Evolutionary conservation across 768 basidiomycete genomes (phyloP).

Genomic region (Amanita inopinata): DNA sequence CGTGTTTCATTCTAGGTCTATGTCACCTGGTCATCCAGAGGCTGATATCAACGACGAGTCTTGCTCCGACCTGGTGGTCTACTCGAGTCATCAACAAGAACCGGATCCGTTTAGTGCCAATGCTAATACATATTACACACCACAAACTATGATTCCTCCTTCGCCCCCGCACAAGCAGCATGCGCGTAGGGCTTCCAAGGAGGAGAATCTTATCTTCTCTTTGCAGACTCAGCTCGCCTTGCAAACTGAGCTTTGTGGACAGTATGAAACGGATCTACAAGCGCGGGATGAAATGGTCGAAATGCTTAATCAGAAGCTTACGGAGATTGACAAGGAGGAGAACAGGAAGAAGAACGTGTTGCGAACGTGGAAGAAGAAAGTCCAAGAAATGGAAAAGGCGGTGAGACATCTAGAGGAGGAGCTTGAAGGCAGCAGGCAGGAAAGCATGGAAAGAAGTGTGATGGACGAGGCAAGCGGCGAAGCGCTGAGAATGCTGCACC

Average conservation of each 20-base stretch:
- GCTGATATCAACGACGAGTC: conserved; percentile 58
- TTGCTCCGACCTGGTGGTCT: conserved; percentile 36
- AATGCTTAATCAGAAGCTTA: conserved; percentile 43
- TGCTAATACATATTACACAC: conserved; percentile 70
- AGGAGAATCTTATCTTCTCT: conserved; percentile 61
- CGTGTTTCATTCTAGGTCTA: conserved; percentile 38
- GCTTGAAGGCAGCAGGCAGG: conserved; percentile 75
- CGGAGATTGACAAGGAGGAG: conserved; percentile 52
- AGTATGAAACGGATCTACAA: conserved; percentile 67
- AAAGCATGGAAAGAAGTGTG: conserved; percentile 70
- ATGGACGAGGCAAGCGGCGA: conserved; percentile 79
- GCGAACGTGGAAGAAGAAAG: conserved; percentile 66
- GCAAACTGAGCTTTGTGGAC: conserved; percentile 65
- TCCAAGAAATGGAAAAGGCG: conserved; percentile 60
- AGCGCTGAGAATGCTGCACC: conserved; percentile 71
- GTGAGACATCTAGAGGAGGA: conserved; percentile 73
- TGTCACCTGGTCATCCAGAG: conserved; percentile 43
- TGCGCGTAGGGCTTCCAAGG: conserved; percentile 53
- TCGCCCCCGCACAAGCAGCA: conserved; percentile 48
- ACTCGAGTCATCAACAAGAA: conserved; percentile 29
- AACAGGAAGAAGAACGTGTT: conserved; percentile 44
- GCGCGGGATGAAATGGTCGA: conserved; percentile 68
- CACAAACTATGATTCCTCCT: conserved; percentile 60
- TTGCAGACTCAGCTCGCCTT: conserved; percentile 68
- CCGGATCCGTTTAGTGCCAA: conserved; percentile 70